A percentile compares a stretch with the other conserved stretches of the same genome.
Conservation (phyloP, 225 moss, liverwort and hornwort genomes). For the Neckera pumila region DNA sequence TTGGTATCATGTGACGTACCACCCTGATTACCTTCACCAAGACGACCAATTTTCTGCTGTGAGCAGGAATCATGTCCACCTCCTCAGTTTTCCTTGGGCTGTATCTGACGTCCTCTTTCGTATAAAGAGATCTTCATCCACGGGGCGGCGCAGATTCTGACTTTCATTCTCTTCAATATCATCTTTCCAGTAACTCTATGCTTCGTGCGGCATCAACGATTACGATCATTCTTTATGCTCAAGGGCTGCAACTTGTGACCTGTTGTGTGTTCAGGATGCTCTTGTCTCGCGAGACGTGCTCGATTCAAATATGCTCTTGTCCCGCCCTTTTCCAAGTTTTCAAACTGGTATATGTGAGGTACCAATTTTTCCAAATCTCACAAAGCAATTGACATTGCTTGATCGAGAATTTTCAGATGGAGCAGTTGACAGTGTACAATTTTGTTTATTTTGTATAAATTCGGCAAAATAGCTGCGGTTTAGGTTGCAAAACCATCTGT, state of each 20-base stretch:
- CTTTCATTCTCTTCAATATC: not conserved
- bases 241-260: not conserved
- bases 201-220: not conserved
- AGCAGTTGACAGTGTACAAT: not conserved
- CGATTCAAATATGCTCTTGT: not conserved
- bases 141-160: not conserved
- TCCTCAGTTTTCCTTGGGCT: constrained; percentile 46
- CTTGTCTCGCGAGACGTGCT: not conserved
- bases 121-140: constrained; percentile 6
- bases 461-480: not conserved
- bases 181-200: not conserved
- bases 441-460: not conserved
- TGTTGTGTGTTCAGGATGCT: not conserved
- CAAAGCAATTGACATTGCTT: not conserved
- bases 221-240: not conserved
- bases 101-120: constrained; percentile 25
- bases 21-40: constrained; percentile 20
- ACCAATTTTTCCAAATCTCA: not conserved
- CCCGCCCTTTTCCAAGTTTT: not conserved
- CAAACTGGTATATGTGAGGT: not conserved
- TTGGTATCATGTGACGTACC: constrained; percentile 46
- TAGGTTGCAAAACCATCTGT: not conserved
- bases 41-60: constrained; percentile 11
- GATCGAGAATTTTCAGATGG: not conserved
- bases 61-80: constrained; percentile 15